Conservation (phyloP, 2,329 filamentous ascomycete species). For the Fusarium anthophilum region DNA sequence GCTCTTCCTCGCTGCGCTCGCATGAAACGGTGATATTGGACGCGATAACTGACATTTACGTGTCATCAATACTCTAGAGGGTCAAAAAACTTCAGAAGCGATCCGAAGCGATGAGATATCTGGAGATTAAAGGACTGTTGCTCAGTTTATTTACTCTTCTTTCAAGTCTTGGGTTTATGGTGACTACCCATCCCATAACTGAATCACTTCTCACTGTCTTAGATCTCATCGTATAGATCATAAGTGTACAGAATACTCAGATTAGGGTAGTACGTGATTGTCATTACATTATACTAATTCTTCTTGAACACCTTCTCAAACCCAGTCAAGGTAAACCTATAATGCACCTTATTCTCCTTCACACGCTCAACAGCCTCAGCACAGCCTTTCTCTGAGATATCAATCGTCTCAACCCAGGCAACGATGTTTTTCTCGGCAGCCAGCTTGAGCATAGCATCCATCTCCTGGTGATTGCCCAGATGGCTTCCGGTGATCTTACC, state of each 20-base stretch:
- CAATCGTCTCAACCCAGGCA: conserved; percentile 69
- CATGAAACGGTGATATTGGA: fast-evolving
- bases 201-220: fast-evolving
- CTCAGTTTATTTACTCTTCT: fast-evolving
- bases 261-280: not conserved
- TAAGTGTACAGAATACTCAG: not conserved
- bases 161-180: no score
- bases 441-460: conserved; percentile 65
- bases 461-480: conserved; percentile 69
- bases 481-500: conserved; percentile 64
- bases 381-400: conserved; percentile 73
- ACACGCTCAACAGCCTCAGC: conserved; percentile 76
- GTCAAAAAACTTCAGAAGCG: fast-evolving
- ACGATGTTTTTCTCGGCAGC: conserved; percentile 64
- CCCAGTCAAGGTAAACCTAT: conserved; percentile 75
- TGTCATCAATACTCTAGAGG: fast-evolving
- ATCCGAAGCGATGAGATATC: not conserved
- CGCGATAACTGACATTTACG: fast-evolving
- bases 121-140: fast-evolving
- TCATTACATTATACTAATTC: not conserved
- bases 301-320: conserved; percentile 70
- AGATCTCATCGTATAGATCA: fast-evolving
- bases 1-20: not conserved
- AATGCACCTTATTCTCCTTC: conserved; percentile 75
- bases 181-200: no score